These are phyloP conservation scores for Helianthus tuberosus DNA, from an alignment of 129 eudicot species.

Conservation along the genomic window DNA sequence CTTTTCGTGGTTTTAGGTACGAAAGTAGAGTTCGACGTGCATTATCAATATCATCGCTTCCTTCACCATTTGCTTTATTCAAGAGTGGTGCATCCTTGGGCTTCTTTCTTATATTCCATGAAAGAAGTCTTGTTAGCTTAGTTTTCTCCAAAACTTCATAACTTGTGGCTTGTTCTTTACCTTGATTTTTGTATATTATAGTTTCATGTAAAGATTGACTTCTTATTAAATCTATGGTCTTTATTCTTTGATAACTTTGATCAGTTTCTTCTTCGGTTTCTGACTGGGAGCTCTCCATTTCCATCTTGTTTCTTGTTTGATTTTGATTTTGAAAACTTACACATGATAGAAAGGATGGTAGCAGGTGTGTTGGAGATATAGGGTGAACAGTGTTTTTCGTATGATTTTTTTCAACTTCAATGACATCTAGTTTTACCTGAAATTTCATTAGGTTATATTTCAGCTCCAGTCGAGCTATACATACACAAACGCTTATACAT, in stretches of 20 bases:
- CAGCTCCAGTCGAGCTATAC: conserved; percentile 2
- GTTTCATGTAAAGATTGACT: conserved; percentile 33
- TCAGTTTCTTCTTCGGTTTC: conserved; percentile 42
- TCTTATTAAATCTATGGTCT: conserved; percentile 31
- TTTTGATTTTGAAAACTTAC: conserved; percentile 41
- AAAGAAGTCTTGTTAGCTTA: conserved; percentile 38
- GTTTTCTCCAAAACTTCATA: conserved; percentile 27
- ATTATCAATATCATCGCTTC: conserved; percentile 59
- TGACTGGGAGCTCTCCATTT: conserved; percentile 35
- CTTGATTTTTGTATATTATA: conserved; percentile 24
- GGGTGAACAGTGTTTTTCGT: conserved; percentile 53
- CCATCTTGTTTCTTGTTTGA: conserved; percentile 30
- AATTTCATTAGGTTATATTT: conserved; percentile 22
- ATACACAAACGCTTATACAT: neutral
- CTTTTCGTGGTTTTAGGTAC: conserved; percentile 31
- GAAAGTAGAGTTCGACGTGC: conserved; percentile 46
- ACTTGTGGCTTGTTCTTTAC: conserved; percentile 12
- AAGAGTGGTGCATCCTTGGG: conserved; percentile 48
- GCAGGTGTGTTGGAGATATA: conserved; percentile 51
- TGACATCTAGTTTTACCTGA: conserved; percentile 51
- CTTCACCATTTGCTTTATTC: conserved; percentile 44
- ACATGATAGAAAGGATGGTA: conserved; percentile 47
- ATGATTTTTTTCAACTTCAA: conserved; percentile 34
- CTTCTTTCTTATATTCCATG: conserved; percentile 52
- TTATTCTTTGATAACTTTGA: conserved; percentile 44